Evolutionary conservation across 2,329 filamentous ascomycete species (phyloP), one percentile per base, ranked within the genome.

Genomic region (Ustulina deusta): DNA sequence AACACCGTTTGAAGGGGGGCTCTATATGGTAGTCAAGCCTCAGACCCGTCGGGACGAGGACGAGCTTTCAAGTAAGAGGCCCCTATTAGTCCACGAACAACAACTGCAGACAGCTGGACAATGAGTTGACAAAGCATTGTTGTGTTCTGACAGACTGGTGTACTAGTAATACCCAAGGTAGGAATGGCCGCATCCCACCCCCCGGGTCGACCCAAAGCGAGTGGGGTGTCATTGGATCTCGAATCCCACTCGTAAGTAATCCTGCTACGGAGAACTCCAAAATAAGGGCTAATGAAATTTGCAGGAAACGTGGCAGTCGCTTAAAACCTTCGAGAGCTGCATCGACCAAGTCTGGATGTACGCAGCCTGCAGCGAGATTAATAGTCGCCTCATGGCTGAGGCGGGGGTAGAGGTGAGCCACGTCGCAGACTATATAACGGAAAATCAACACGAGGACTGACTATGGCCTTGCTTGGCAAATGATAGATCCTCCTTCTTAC

Each of bases 291-390:
- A 20, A 44, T 20, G 10, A 44, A 20, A n/a, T 6, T 9, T 15
- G 40, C 40, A 44, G 40, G 17, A 44, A n/a, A 44, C 40, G 40
- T 44, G 40, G 40, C 40, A 9, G n/a, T 44, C 40, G n/a, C 40
- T 44, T 10, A 44, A 44, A 44, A 20, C 17, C 40, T 44, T 44
- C n/a, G 40, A 44, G n/a, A 6, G 17, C 15, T 44, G 40, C n/a
- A 44, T 44, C 9, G 40, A 44, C 40, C 40, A 44, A n/a, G 40
- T 44, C n/a, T 44, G 40, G 40, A 44, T 44, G 40, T 44, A 44
- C 17, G 40, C 40, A 44, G 40, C 40, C 40, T 44, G 40, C 40
- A 44, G 17, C n/a, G 40, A 44, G 40, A 20, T 44, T 6, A 44
- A 44, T 44, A n/a, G 40, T 44, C n/a, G 40, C 40, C 17, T 44